A percentile compares a stretch with the other conserved stretches of the same genome.
Evolutionary conservation across 495 filamentous ascomycete species (phyloP).

Genomic region (Aspergillus biplanus): DNA sequence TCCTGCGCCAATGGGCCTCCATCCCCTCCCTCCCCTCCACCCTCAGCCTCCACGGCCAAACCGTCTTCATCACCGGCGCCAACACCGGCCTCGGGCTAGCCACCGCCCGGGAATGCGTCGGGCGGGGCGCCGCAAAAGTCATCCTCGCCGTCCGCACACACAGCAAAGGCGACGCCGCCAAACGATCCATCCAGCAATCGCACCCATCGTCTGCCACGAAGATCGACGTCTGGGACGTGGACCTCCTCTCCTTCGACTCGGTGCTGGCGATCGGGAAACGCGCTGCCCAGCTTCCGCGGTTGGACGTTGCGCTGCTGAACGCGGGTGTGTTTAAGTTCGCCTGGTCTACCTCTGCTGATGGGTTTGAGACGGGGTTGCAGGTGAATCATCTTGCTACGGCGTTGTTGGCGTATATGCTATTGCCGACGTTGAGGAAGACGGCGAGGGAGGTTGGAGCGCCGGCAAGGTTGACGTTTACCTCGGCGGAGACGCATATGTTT

Average conservation of each 20-base stretch:
- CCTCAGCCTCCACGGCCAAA: slow-evolving; percentile 5
- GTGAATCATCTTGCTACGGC: slow-evolving; percentile 24
- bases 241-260: slow-evolving; percentile 11
- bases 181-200: not conserved
- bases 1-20: not conserved
- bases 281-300: not conserved
- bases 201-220: not conserved
- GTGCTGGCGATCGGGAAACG: not conserved
- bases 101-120: slow-evolving; percentile 7
- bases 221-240: slow-evolving; percentile 7
- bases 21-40: not conserved
- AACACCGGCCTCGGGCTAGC: slow-evolving; percentile 14
- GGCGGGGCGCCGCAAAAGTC: slow-evolving; percentile 1
- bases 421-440: not conserved
- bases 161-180: slow-evolving; percentile 7
- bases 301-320: slow-evolving; percentile 13
- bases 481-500: slow-evolving; percentile 21
- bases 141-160: slow-evolving; percentile 15
- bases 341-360: not conserved
- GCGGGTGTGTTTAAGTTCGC: not conserved
- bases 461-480: slow-evolving; percentile 19
- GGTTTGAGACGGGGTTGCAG: slow-evolving; percentile 11
- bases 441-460: not conserved
- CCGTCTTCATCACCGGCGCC: slow-evolving; percentile 15
- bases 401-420: slow-evolving; percentile 15